Evolutionary conservation across 2,329 filamentous ascomycete genomes (phyloP).

Genomic region (Pseudogymnoascus sp.): DNA sequence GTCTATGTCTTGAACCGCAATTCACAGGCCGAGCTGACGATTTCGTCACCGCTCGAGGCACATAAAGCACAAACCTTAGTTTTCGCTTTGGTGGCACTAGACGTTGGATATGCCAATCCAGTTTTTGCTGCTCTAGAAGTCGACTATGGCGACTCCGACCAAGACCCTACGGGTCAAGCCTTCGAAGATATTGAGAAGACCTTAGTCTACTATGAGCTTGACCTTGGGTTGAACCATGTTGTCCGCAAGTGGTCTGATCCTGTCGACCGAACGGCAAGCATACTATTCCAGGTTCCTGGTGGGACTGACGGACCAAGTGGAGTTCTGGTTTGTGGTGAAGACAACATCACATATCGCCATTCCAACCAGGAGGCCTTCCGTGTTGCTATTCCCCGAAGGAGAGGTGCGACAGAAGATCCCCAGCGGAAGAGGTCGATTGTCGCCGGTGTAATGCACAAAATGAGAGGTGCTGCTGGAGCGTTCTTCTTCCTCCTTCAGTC

Average conservation of each 20-base stretch:
- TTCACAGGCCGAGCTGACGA: constrained; percentile 87
- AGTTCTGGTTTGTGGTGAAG: constrained; percentile 88
- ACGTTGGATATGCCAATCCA: constrained; percentile 95
- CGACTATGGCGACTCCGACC: constrained; percentile 84
- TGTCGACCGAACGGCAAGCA: constrained; percentile 80
- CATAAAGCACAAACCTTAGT: constrained; percentile 90
- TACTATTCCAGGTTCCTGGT: constrained; percentile 91
- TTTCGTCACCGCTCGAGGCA: constrained; percentile 92
- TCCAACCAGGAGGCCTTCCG: constrained; percentile 87
- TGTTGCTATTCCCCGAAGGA: constrained; percentile 78
- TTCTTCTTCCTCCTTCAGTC: constrained; percentile 97
- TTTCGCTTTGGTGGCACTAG: constrained; percentile 77
- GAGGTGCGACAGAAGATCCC: constrained; percentile 84
- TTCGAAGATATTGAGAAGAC: constrained; percentile 77
- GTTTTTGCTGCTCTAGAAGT: constrained; percentile 93
- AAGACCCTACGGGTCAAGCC: constrained; percentile 80
- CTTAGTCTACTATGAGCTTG: constrained; percentile 94
- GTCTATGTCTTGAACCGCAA: constrained; percentile 98
- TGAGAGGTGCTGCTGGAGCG: constrained; percentile 70
- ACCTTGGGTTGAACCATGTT: constrained; percentile 93
- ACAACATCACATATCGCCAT: constrained; percentile 94
- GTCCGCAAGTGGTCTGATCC: constrained; percentile 93
- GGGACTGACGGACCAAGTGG: constrained; percentile 90
- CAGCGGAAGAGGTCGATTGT: constrained; percentile 82
- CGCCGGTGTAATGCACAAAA: constrained; percentile 92